Evolutionary conservation across 345 rosid species (phyloP), one percentile per base, ranked within the genome.

Genomic region (Aurinia saxatilis): DNA sequence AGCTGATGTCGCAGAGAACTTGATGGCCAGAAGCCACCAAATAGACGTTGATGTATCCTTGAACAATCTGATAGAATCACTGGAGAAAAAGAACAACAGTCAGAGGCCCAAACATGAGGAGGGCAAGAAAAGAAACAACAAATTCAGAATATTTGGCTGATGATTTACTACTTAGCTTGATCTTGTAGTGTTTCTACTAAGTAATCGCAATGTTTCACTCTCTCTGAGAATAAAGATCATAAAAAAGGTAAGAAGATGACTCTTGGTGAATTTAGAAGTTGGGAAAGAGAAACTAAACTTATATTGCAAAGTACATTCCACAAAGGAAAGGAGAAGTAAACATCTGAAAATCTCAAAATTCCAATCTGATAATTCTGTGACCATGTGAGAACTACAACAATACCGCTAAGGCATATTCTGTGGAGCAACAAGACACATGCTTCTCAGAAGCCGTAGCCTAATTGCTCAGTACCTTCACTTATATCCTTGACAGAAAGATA

Each of bases 1-100:
- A 18, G 83, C 83, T 21, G 80, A 73, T 47, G 78, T 78, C 2
- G 73, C 78, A 1, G 80, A 76, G 67, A 60, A 60, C 13, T 66
- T 79, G 50, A 73, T 76, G 74, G 74, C 74, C 0, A 73, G 65
- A 52, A 71, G 18, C 17, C 68, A 53, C 23, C 37, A 31, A 23
- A 39, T 35, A 14, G 66, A 71, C 4, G 45, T 70, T 6, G 53
- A 55, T 11, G 12, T 62, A 34, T 78, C 77, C 33, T 8, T 78
- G 31, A 50, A 57, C 23, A 63, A 63, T 46, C 66, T 78, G 10
- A 38, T 78, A n/a, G 41, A 13, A 2, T 70, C 52, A 58, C 61
- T 76, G 35, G 61, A 64, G 40, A 13, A 49, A 44, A 60, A 6
- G 68, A 67, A 46, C 44, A 21, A 16, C 37, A n/a, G 8, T 35